Percentiles rank a stretch among this genome's conserved stretches.
phyloP scores from a whole-genome alignment of 176 grass and related monocot genomes.

The Saccharum spontaneum region DNA sequence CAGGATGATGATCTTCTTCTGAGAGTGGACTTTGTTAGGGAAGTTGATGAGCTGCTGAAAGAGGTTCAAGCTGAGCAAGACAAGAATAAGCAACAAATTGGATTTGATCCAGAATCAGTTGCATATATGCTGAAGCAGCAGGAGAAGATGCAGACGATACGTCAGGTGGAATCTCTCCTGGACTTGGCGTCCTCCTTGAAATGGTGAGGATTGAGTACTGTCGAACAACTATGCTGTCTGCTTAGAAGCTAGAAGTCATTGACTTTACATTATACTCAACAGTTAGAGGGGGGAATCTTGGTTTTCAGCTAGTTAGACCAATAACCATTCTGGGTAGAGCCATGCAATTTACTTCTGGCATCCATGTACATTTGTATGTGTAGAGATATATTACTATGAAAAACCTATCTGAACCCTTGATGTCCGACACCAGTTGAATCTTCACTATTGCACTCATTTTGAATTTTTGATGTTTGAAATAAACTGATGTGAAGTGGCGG shows the following conservation, averaged over 20 bases:
- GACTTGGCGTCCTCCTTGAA: constrained; percentile 70
- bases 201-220: constrained; percentile 47
- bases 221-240: background rate
- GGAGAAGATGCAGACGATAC: constrained; percentile 73
- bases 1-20: constrained; percentile 69
- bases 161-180: constrained; percentile 73
- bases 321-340: background rate
- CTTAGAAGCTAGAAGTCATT: background rate
- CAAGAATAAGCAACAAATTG: constrained; percentile 36
- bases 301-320: constrained; percentile 16
- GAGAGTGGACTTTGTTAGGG: constrained; percentile 90
- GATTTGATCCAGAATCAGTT: constrained; percentile 84
- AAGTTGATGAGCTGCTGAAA: constrained; percentile 69
- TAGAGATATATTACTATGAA: constrained; percentile 16
- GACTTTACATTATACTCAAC: background rate
- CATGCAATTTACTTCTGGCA: background rate
- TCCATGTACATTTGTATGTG: constrained; percentile 29
- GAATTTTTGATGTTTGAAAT: background rate
- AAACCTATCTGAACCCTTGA: background rate
- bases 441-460: background rate
- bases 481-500: background rate
- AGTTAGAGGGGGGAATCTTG: background rate
- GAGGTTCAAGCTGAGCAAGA: constrained; percentile 70
- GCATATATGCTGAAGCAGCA: constrained; percentile 70
- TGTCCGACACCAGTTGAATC: background rate